Evolutionary conservation across 2,329 filamentous ascomycete genomes (phyloP).

Genomic region (Bipolaris cookei): DNA sequence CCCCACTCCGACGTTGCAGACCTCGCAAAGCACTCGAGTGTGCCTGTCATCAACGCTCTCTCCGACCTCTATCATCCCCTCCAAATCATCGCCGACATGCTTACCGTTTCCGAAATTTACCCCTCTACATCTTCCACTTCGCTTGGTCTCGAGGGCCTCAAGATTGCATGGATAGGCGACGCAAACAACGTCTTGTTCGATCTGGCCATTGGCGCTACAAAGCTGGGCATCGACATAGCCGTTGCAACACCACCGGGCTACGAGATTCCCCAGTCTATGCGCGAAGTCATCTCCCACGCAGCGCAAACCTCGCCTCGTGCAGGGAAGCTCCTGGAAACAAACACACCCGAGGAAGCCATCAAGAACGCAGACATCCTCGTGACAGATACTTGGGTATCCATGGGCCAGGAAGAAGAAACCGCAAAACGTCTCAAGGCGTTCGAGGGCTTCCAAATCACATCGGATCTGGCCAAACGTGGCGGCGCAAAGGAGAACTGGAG

Average conservation of each 20-base stretch:
- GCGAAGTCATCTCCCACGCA: constrained; percentile 71
- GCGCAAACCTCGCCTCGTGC: constrained; percentile 62
- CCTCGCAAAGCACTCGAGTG: constrained; percentile 56
- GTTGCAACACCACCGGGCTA: constrained; percentile 89
- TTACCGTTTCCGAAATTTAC: constrained; percentile 85
- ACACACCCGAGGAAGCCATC: constrained; percentile 81
- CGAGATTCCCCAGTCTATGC: constrained; percentile 78
- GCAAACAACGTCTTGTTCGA: constrained; percentile 98
- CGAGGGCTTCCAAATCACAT: constrained; percentile 88
- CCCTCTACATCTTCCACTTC: constrained; percentile 55
- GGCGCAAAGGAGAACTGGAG: constrained; percentile 90
- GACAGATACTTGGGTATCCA: constrained; percentile 97
- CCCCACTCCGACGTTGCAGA: constrained; percentile 58
- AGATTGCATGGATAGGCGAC: constrained; percentile 95
- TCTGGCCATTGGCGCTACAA: constrained; percentile 83
- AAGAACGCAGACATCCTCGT: constrained; percentile 87
- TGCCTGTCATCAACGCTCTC: constrained; percentile 64
- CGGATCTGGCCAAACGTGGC: constrained; percentile 79
- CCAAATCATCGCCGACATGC: constrained; percentile 91
- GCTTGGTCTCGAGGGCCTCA: constrained; percentile 79
- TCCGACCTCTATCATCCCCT: constrained; percentile 92
- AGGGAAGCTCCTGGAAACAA: constrained; percentile 76
- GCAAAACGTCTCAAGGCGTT: constrained; percentile 81
- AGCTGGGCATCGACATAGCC: constrained; percentile 83
- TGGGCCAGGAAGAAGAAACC: constrained; percentile 92